Percentiles rank a stretch among this genome's conserved stretches.
Conservation (phyloP, 1,284 basidiomycete genomes). For the Kalmanozyma brasiliensis region DNA sequence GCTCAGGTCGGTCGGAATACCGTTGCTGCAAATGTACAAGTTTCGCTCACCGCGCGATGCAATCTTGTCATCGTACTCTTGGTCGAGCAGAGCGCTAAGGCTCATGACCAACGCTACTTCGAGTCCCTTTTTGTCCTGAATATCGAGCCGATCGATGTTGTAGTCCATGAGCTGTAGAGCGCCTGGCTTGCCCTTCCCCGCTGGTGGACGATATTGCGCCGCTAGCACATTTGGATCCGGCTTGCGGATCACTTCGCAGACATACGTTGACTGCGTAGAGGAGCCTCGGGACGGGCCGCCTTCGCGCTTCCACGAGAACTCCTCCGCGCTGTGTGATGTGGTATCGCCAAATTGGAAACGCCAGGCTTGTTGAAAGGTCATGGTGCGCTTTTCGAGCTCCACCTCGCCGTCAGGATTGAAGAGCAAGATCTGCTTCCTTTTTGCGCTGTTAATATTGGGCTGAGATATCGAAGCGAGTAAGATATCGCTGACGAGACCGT, state of each 20-base stretch:
- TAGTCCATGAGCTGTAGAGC: constrained; percentile 86
- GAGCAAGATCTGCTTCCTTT: constrained; percentile 78
- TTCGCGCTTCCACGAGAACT: constrained; percentile 66
- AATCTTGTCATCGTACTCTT: constrained; percentile 71
- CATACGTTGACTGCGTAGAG: constrained; percentile 26
- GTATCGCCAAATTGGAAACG: constrained; percentile 77
- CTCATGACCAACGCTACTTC: constrained; percentile 82
- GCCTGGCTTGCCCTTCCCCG: constrained; percentile 75
- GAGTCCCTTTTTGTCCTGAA: constrained; percentile 75
- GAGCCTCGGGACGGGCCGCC: constrained; percentile 18
- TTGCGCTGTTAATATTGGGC: constrained; percentile 66
- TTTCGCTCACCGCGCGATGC: constrained; percentile 29
- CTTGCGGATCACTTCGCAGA: constrained; percentile 77
- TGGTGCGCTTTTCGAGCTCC: constrained; percentile 76
- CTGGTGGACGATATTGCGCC: constrained; percentile 77
- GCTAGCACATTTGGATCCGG: constrained; percentile 85
- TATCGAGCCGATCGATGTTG: constrained; percentile 82
- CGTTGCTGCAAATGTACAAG: constrained; percentile 40
- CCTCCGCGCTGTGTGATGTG: constrained; percentile 8
- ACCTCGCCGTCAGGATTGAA: constrained; percentile 78
- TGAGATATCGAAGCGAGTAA: constrained; percentile 36
- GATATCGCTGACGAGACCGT: constrained; percentile 36
- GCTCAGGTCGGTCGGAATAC: constrained; percentile 36
- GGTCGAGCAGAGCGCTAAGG: constrained; percentile 79
- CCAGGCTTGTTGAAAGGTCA: constrained; percentile 80